Conservation (phyloP, 495 filamentous ascomycete species). For the Daldinia concentrica region DNA sequence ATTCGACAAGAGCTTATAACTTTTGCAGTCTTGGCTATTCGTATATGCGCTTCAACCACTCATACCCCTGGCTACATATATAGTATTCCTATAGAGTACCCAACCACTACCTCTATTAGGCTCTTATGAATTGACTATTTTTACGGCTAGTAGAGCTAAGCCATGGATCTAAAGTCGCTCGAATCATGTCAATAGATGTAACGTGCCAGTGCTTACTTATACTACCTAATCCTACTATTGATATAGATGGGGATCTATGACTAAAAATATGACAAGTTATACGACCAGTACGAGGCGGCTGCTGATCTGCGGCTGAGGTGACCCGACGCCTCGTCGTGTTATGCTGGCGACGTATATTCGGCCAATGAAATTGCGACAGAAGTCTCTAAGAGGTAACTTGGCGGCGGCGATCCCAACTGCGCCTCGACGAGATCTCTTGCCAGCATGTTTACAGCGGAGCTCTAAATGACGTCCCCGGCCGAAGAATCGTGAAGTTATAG, state of each 20-base stretch:
- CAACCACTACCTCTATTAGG: too few species aligned
- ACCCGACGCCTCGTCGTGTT: neutral
- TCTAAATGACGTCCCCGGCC: neutral
- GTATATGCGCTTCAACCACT: neutral
- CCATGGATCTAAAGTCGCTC: neutral
- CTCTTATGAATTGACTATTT: neutral
- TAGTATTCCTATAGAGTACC: neutral
- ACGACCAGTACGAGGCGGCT: constrained; percentile 1
- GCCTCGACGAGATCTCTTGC: neutral
- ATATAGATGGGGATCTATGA: neutral
- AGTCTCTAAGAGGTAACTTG: neutral
- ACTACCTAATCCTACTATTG: neutral
- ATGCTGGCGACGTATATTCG: neutral
- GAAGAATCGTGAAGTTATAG: neutral
- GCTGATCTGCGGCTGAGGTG: constrained; percentile 1
- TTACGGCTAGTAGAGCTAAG: neutral
- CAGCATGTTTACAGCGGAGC: neutral
- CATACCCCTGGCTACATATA: neutral
- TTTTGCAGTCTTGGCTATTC: neutral
- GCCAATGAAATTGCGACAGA: neutral
- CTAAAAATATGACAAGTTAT: neutral
- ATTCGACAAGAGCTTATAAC: neutral
- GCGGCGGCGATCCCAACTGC: neutral
- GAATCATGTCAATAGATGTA: neutral
- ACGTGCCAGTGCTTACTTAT: neutral